Conservation (phyloP, 2,329 filamentous ascomycete species). For the Aspergillus tubingensis region DNA sequence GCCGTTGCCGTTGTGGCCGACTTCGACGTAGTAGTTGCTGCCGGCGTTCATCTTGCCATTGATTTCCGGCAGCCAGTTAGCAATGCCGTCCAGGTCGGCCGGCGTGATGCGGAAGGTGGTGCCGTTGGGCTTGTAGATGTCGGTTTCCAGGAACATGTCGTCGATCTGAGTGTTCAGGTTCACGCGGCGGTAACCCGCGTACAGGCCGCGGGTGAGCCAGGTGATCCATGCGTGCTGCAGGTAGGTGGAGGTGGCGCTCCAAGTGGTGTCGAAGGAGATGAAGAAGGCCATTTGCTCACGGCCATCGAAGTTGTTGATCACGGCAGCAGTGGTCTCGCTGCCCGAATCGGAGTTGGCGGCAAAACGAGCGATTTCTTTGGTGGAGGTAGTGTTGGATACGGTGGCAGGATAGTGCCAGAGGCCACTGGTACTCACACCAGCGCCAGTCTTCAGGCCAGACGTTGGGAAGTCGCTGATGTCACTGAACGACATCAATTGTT, state of each 20-base stretch:
- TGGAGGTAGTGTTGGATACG: conserved; percentile 56
- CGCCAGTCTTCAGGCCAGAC: conserved; percentile 55
- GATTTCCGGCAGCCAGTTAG: conserved; percentile 45
- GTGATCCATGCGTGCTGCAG: conserved; percentile 65
- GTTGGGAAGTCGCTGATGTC: conserved; percentile 56
- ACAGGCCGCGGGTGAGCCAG: conserved; percentile 61
- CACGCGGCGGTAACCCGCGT: conserved; percentile 58
- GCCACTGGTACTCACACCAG: conserved; percentile 52
- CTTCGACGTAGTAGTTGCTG: conserved; percentile 55
- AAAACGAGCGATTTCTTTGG: conserved; percentile 59
- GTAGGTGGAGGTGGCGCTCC: conserved; percentile 58
- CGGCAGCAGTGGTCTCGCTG: conserved; percentile 53
- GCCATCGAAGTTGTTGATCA: conserved; percentile 60
- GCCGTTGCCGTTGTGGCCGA: conserved; percentile 60
- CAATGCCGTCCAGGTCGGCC: conserved; percentile 51
- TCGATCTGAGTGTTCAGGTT: conserved; percentile 62
- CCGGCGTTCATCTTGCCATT: conserved; percentile 53
- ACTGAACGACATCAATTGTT: conserved; percentile 58
- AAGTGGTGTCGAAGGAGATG: conserved; percentile 54
- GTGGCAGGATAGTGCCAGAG: conserved; percentile 62
- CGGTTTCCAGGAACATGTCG: conserved; percentile 61
- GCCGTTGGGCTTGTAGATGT: conserved; percentile 52
- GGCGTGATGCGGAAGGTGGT: conserved; percentile 53
- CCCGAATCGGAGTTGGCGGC: conserved; percentile 46
- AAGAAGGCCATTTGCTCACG: conserved; percentile 66